Percentiles rank a stretch among this genome's conserved stretches.
Evolutionary conservation across 371 early-diverging fungal genomes (phyloP).

Genomic region (Zychaea mexicana): DNA sequence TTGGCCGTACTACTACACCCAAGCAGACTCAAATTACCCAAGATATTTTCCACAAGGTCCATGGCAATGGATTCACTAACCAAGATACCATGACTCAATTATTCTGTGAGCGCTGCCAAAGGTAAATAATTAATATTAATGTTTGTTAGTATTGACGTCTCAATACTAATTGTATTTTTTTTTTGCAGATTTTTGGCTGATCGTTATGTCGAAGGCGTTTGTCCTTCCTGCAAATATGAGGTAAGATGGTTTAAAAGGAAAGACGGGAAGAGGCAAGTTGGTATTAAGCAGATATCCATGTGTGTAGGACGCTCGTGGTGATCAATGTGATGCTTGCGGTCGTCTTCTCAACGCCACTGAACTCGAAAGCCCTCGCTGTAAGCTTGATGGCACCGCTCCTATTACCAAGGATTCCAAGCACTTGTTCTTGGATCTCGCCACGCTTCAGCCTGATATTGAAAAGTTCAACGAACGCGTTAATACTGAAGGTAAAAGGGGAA

Average conservation of each 20-base stretch:
- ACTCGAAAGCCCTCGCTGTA: conserved; percentile 96
- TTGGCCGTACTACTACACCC: conserved; percentile 95
- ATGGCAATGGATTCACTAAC: conserved; percentile 75
- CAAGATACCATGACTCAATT: conserved; percentile 89
- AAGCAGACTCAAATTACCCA: conserved; percentile 95
- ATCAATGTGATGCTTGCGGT: conserved; percentile 99
- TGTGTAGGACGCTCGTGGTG: conserved; percentile 92
- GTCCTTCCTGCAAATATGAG: conserved; percentile 90
- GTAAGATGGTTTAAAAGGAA: conserved; percentile 20
- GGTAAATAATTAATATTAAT: conserved; percentile 39
- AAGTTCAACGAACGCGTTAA: conserved; percentile 74
- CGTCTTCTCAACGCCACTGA: conserved; percentile 91
- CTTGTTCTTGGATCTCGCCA: conserved; percentile 90
- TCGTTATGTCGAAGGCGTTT: conserved; percentile 98
- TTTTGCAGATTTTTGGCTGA: conserved; percentile 93
- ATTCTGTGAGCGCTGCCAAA: conserved; percentile 88
- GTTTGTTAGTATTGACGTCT: neutral
- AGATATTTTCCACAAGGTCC: conserved; percentile 86
- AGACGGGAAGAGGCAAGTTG: neutral
- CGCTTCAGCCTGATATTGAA: conserved; percentile 77
- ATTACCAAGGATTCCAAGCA: conserved; percentile 89
- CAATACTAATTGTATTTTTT: neutral
- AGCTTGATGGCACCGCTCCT: conserved; percentile 86
- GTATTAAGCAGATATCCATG: neutral
- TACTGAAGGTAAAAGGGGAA: conserved; percentile 42